phyloP scores from a whole-genome alignment of 2,329 filamentous ascomycete species.

The Fusarium sp. region DNA sequence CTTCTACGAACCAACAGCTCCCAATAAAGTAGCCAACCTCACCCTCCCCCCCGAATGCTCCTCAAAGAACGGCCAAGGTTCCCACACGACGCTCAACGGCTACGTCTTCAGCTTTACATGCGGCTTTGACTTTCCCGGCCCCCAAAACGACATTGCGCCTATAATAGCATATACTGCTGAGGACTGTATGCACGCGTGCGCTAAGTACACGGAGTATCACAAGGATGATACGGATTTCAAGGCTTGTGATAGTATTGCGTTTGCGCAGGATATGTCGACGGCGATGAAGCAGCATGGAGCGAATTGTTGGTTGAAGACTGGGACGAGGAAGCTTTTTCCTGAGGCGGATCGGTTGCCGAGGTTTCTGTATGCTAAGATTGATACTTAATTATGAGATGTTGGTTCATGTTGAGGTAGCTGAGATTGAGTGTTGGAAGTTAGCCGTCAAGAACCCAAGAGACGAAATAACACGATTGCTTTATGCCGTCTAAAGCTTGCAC shows the following conservation, averaged over 20 bases:
- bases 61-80: not conserved
- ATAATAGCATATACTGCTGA: slow-evolving; percentile 10
- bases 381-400: not conserved
- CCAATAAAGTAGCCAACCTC: slow-evolving; percentile 8
- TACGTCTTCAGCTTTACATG: slow-evolving; percentile 7
- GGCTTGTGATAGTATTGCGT: slow-evolving; percentile 6
- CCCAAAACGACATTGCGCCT: slow-evolving; percentile 4
- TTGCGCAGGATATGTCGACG: slow-evolving; percentile 6
- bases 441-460: no score
- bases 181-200: slow-evolving; percentile 19
- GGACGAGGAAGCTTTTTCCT: not conserved
- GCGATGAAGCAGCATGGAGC: not conserved
- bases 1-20: not conserved
- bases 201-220: not conserved
- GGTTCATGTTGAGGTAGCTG: no score
- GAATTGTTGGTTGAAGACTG: slow-evolving; percentile 17
- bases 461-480: no score
- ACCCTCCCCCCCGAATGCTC: slow-evolving; percentile 1
- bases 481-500: no score
- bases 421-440: no score
- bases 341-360: not conserved
- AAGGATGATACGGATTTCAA: not conserved
- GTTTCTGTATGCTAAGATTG: slow-evolving; percentile 13
- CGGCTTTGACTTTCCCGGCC: not conserved
- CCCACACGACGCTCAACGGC: not conserved